phyloP scores from a whole-genome alignment of 2,329 filamentous ascomycete species.

The Stachybotrys chartarum region DNA sequence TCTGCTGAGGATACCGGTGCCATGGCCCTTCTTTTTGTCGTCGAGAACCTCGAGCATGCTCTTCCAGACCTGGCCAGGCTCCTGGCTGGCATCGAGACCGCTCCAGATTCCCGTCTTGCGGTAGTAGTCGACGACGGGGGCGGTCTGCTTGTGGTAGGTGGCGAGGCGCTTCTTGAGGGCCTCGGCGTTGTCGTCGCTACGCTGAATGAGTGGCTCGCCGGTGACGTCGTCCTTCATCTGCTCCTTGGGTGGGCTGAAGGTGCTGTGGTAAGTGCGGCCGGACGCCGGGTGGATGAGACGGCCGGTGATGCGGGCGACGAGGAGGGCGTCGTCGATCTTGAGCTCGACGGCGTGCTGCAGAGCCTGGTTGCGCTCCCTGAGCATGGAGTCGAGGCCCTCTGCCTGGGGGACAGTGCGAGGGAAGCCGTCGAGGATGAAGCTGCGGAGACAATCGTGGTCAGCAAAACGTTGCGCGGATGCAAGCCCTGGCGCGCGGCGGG shows the following conservation, averaged over 20 bases:
- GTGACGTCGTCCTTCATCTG: slow-evolving; percentile 94
- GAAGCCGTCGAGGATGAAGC: slow-evolving; percentile 98
- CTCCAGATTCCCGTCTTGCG: slow-evolving; percentile 96
- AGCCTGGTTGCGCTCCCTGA: slow-evolving; percentile 66
- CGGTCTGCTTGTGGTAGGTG: slow-evolving; percentile 92
- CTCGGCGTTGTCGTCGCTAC: slow-evolving; percentile 93
- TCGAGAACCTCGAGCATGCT: slow-evolving; percentile 80
- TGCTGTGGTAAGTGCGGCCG: slow-evolving; percentile 93
- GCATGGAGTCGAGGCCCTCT: slow-evolving; percentile 90
- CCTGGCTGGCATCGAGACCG: slow-evolving; percentile 89
- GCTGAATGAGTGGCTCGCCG: slow-evolving; percentile 92
- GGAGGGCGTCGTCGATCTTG: slow-evolving; percentile 88
- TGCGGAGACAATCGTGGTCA: slow-evolving; percentile 26
- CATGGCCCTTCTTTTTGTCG: slow-evolving; percentile 37
- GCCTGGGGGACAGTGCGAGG: slow-evolving; percentile 94
- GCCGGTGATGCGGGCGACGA: slow-evolving; percentile 94
- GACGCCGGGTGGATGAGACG: slow-evolving; percentile 93
- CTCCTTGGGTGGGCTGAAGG: slow-evolving; percentile 96
- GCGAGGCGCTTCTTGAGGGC: slow-evolving; percentile 89
- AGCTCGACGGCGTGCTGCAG: slow-evolving; percentile 95
- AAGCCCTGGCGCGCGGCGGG: not conserved
- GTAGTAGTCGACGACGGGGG: slow-evolving; percentile 92
- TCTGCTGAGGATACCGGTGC: slow-evolving; percentile 32
- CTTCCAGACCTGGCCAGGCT: slow-evolving; percentile 94
- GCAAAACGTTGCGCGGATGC: not conserved